Evolutionary conservation across 148 eudicot species (phyloP), one percentile per base, ranked within the genome.

Genomic region (Bassia scoparia): DNA sequence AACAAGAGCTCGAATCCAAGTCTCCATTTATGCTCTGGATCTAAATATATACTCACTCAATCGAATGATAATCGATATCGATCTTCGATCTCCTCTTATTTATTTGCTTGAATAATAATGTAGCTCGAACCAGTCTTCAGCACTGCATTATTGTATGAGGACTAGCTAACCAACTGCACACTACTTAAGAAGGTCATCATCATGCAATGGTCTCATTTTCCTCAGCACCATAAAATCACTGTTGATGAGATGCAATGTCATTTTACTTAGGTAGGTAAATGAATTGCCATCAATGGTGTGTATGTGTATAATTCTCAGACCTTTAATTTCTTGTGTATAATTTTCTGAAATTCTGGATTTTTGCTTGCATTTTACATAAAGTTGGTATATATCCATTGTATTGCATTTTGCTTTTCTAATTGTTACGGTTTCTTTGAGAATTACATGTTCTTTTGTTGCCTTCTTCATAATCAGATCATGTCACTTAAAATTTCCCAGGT

Each of bases 231-330:
- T 41, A 66, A 35, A n/a, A 31, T 71, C 60, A 69, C 69, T 58
- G 43, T n/a, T 43, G 85, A 78, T 84, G 87, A 64, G 88, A 78
- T 85, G 87, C 73, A 69, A 58, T 76, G 92, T 88, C 92, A 52
- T 87, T 90, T 86, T 90, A 82, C 61, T 30, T 59, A 72, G 89
- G 87, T 90, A 90, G 96, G 96, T 90, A 79, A 84, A 67, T 75
- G 79, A 67, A 75, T 74, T 70, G 67, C 67, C 44, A 72, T 73
- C 30, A 55, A 65, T 71, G 61, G 44, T 53, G 70, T 49, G 48
- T 73, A 29, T 14, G 48, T 43, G 53, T 9, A 46, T 21, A 34
- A 21, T 21, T 38, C 26, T 62, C 56, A 63, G 31, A 66, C 35
- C 53, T 49, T 41, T 41, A 41, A 11, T 10, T 41, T 41, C 5